Base-by-base conservation (phyloP, 2,329 filamentous ascomycete genomes). In the Fusarium setosum region DNA sequence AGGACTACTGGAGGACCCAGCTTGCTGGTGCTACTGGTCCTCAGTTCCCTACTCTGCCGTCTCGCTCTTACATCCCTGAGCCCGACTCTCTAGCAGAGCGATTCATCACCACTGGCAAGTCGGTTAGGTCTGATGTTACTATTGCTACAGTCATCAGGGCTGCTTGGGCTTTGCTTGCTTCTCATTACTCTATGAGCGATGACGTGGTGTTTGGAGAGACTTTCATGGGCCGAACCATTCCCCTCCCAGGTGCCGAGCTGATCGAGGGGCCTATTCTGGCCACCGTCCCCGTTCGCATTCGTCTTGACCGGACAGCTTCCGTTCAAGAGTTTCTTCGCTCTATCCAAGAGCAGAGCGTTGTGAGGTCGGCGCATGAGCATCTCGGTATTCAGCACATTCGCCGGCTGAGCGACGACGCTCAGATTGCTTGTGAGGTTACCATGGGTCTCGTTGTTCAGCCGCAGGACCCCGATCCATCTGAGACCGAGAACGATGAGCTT, bases 381-480 rank as follows among this genome's bases (percentile, higher is more conserved):
- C 66, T 75, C 7, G 74, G 75, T 23, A 68, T 79, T 2, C 72
- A 76, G n/a, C 72, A 77, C 26, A 72, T 56, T 82, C 58, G 80
- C 73, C 18, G 75, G 76, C 58, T 83, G 82, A 68, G 79, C 81
- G 34, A 75, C 77, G 69, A 84, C 78, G 12, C 81, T 79, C 84
- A 86, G 52, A 81, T 80, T 26, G 73, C 86, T 1, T 87, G 86
- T 40, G 85, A 87, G 45, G 84, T 85, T 13, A 86, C 83, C 77
- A 82, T 84, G 80, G 81, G 80, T 9, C 72, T 84, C 4, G 73
- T 84, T 2, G 77, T 84, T n/a, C 81, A 83, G 34, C 79, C 80
- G 32, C 78, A 83, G 51, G 81, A 83, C 0, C 69, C 69, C 0
- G 69, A 69, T 1, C 26, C 57, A 0, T 34, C 37, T 0, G 65